Evolutionary conservation across 2,329 filamentous ascomycete genomes (phyloP).

Genomic region (Thyridium curvatum): DNA sequence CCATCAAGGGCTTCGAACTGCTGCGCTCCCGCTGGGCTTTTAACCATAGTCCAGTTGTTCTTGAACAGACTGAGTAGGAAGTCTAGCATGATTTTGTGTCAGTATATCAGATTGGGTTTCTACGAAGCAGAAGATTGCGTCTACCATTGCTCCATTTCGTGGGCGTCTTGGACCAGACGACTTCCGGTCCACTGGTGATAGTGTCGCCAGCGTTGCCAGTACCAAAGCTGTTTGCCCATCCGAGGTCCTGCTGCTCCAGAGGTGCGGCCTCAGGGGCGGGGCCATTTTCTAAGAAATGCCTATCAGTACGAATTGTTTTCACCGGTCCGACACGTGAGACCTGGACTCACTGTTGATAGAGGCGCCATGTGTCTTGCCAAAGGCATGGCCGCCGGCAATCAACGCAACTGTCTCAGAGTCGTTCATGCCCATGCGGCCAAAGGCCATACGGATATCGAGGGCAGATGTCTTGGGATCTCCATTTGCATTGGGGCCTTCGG

Average conservation of each 20-base stretch:
- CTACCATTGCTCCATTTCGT: conserved; percentile 61
- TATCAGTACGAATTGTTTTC: not conserved
- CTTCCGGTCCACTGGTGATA: conserved; percentile 68
- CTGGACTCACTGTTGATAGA: conserved; percentile 39
- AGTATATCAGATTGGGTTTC: not conserved
- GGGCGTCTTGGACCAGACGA: conserved; percentile 69
- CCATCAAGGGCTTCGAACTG: conserved; percentile 66
- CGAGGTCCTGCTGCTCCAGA: conserved; percentile 59
- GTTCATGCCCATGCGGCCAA: conserved; percentile 72
- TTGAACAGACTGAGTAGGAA: conserved; percentile 68
- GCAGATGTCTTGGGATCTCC: conserved; percentile 61
- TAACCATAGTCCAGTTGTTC: conserved; percentile 66
- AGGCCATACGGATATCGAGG: conserved; percentile 64
- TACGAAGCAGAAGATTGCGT: not conserved
- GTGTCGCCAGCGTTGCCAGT: conserved; percentile 59
- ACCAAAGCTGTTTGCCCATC: conserved; percentile 59
- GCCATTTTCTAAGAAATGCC: conserved; percentile 40
- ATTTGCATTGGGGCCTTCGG: conserved; percentile 63
- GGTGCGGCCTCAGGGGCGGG: conserved; percentile 55
- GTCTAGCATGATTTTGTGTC: conserved; percentile 14
- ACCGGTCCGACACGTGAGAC: too few relatives aligned
- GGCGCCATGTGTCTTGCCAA: conserved; percentile 72
- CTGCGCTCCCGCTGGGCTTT: conserved; percentile 64
- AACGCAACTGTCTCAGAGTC: conserved; percentile 70
- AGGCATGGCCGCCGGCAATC: conserved; percentile 67